Percentiles rank a stretch among this genome's conserved stretches.
Evolutionary conservation across 441 rosid species (phyloP).

Genomic region (Gossypium trilobum): DNA sequence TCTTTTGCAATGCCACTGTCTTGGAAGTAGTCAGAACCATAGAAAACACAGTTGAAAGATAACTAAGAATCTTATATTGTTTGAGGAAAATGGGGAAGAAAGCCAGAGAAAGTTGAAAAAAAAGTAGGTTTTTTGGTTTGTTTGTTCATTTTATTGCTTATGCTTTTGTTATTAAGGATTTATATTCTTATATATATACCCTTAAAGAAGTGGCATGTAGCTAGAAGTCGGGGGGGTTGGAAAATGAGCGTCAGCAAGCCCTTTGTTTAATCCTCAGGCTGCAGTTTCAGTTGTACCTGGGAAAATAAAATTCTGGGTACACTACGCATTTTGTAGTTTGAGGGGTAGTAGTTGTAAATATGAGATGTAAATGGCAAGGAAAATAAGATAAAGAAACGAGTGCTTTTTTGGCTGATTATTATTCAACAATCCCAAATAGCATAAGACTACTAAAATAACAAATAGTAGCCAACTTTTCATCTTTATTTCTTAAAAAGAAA

Average conservation of each 20-base stretch:
- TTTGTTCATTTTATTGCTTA: background rate
- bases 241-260: background rate
- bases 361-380: conserved; percentile 46
- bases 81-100: background rate
- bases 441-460: background rate
- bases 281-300: background rate
- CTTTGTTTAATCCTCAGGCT: background rate
- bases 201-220: background rate
- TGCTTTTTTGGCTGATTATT: background rate
- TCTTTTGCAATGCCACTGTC: conserved; percentile 90
- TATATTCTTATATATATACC: conserved; percentile 3
- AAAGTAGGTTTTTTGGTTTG: background rate
- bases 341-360: conserved; percentile 52
- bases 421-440: background rate
- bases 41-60: conserved; percentile 15
- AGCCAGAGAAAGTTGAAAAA: background rate
- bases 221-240: conserved; percentile 3
- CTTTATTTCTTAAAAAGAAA: no score
- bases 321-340: conserved; percentile 39
- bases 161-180: conserved; percentile 7
- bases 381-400: conserved; percentile 1
- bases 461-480: no score
- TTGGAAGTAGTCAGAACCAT: conserved; percentile 41
- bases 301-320: conserved; percentile 4
- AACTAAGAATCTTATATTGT: background rate